phyloP scores from a whole-genome alignment of 1,284 basidiomycete genomes.

The Apiotrichum brassicae region DNA sequence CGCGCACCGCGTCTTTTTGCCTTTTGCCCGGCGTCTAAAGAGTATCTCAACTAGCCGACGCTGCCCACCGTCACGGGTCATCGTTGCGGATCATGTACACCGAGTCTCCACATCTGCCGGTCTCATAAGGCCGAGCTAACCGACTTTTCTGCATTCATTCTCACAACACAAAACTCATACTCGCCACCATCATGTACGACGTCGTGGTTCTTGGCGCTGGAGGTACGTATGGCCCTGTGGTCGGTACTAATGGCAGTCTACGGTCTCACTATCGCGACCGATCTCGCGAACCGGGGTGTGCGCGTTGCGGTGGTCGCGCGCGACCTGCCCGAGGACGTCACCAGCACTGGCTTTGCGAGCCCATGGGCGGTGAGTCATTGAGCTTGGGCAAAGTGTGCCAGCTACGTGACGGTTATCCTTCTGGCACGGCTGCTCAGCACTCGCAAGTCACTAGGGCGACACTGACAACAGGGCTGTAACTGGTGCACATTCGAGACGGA shows the following conservation, averaged over 20 bases:
- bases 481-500: slow-evolving; percentile 56
- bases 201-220: slow-evolving; percentile 42
- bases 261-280: slow-evolving; percentile 49
- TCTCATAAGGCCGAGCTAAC: no score
- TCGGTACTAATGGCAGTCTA: slow-evolving; percentile 42
- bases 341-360: slow-evolving; percentile 58
- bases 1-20: no score
- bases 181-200: slow-evolving; percentile 18
- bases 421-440: no score
- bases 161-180: not conserved
- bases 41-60: no score
- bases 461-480: slow-evolving; percentile 62
- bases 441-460: no score
- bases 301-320: slow-evolving; percentile 58
- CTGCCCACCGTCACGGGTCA: no score
- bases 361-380: slow-evolving; percentile 61
- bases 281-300: slow-evolving; percentile 49
- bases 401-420: no score
- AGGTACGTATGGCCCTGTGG: slow-evolving; percentile 21
- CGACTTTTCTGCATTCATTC: no score
- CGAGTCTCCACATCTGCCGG: no score
- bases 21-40: no score
- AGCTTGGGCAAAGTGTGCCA: no score
- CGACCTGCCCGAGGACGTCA: slow-evolving; percentile 59
- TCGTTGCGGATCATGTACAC: no score